phyloP scores from a whole-genome alignment of 83 land plant genomes.

The Picea abies region DNA sequence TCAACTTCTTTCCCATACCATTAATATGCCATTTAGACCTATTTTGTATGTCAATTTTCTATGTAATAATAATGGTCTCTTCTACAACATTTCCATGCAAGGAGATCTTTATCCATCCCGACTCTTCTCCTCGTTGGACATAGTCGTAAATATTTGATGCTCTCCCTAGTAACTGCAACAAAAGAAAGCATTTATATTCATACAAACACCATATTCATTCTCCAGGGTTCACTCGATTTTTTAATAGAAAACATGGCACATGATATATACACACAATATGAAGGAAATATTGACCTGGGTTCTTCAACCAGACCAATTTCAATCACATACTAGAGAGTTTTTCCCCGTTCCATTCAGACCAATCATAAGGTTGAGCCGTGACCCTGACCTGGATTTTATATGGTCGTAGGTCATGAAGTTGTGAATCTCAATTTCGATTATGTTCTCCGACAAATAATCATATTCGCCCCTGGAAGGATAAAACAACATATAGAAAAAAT shows the following conservation, averaged over 20 bases:
- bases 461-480: conserved; percentile 51
- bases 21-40: conserved; percentile 90
- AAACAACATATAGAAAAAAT: no score
- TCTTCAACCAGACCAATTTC: conserved; percentile 95
- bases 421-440: conserved; percentile 85
- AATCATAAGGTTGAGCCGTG: conserved; percentile 90
- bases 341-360: conserved; percentile 99
- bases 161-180: conserved; percentile 78
- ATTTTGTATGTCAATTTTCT: conserved; percentile 76
- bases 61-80: conserved; percentile 46
- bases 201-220: background rate
- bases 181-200: background rate
- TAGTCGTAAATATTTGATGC: conserved; percentile 87
- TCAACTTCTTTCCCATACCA: conserved; percentile 36
- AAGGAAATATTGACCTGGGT: conserved; percentile 96
- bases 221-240: background rate
- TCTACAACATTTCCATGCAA: conserved; percentile 53
- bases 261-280: conserved; percentile 41
- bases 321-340: conserved; percentile 96
- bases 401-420: conserved; percentile 93
- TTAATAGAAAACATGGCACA: background rate
- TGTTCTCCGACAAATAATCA: conserved; percentile 89
- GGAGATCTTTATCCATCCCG: conserved; percentile 72
- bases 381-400: conserved; percentile 75
- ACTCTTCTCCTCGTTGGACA: conserved; percentile 93